phyloP scores from a whole-genome alignment of 768 basidiomycete genomes.

The Lactifluus pinguis region DNA sequence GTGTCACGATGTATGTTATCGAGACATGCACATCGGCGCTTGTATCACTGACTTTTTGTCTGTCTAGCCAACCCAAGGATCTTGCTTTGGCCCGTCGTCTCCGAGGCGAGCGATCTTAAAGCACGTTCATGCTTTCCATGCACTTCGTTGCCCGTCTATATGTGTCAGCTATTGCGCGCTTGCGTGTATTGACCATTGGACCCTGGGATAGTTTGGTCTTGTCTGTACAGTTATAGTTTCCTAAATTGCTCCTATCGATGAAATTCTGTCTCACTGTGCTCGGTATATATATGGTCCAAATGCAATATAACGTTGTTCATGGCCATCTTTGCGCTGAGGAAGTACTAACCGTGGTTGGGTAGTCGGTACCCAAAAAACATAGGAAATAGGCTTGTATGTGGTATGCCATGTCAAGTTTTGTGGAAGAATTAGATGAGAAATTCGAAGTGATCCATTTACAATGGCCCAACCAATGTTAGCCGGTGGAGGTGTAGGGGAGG shows the following conservation, averaged over 20 bases:
- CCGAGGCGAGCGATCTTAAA: constrained; percentile 68
- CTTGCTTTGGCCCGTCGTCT: constrained; percentile 70
- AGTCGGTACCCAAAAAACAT: too few relatives aligned
- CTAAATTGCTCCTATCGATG: constrained; percentile 7
- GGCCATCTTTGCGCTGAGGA: background rate
- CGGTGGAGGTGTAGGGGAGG: too few relatives aligned
- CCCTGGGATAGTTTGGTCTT: constrained; percentile 2
- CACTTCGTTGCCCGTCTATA: background rate
- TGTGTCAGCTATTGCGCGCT: background rate
- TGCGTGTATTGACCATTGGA: constrained; percentile 4
- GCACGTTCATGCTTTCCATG: background rate
- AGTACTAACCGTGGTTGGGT: too few relatives aligned
- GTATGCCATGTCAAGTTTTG: too few relatives aligned
- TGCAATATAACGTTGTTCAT: background rate
- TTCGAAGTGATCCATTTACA: too few relatives aligned
- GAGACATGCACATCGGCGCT: background rate
- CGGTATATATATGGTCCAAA: constrained; percentile 6
- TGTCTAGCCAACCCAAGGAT: constrained; percentile 66
- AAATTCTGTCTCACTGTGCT: background rate
- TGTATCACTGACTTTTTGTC: constrained; percentile 24
- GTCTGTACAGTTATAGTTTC: constrained; percentile 12
- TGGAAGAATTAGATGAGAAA: too few relatives aligned
- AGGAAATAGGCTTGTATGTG: too few relatives aligned
- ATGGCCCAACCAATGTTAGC: too few relatives aligned
- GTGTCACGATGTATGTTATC: constrained; percentile 20